phyloP scores from a whole-genome alignment of 2,329 filamentous ascomycete species.

The Lomentospora prolificans region DNA sequence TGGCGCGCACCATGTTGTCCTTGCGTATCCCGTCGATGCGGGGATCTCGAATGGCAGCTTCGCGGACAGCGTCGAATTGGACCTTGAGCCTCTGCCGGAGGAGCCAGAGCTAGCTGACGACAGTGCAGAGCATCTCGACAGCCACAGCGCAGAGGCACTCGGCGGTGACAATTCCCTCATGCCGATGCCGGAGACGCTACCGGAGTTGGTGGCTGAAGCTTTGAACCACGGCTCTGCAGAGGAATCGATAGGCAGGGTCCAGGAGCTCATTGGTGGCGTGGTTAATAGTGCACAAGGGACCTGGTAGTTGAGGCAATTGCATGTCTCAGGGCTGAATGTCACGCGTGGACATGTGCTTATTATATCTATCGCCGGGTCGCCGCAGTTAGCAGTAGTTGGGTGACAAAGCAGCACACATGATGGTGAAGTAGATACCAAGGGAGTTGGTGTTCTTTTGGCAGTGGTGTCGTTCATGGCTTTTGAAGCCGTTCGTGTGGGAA shows the following conservation, averaged over 20 bases:
- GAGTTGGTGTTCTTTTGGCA: too few species aligned
- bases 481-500: too few species aligned
- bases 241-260: neutral
- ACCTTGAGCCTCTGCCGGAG: neutral
- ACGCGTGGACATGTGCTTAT: neutral
- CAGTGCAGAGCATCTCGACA: neutral
- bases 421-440: too few species aligned
- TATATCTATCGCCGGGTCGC: neutral
- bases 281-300: neutral
- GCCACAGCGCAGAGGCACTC: too few species aligned
- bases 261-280: neutral
- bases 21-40: neutral
- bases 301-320: neutral
- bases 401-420: too few species aligned
- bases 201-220: neutral
- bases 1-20: neutral
- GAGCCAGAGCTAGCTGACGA: neutral
- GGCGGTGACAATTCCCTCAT: neutral
- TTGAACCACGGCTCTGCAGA: neutral
- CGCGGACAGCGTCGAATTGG: neutral
- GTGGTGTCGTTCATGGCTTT: too few species aligned
- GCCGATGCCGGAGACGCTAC: neutral
- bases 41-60: neutral
- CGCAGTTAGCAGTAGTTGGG: too few species aligned
- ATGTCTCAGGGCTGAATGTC: neutral